These are phyloP conservation scores for Penicillium glabrum DNA, from an alignment of 2,329 filamentous ascomycete species.

Conservation along the genomic window DNA sequence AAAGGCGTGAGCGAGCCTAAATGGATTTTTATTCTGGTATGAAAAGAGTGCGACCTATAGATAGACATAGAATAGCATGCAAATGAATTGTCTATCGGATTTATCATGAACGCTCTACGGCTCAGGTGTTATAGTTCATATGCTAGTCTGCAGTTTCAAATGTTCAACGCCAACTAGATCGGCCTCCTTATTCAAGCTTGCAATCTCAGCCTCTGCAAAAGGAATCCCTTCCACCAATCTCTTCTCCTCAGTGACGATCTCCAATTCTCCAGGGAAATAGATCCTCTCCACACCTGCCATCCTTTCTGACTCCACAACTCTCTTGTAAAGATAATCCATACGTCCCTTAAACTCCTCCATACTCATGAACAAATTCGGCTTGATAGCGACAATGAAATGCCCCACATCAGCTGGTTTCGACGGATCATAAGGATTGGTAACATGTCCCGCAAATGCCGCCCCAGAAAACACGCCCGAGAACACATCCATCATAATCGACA, in stretches of 20 bases:
- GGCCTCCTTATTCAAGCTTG: conserved; percentile 21
- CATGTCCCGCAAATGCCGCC: conserved; percentile 74
- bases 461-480: conserved; percentile 77
- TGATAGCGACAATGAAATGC: conserved; percentile 70
- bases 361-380: conserved; percentile 72
- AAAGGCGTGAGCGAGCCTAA: neutral
- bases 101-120: too few relatives aligned
- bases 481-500: conserved; percentile 86
- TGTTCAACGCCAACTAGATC: conserved; percentile 17
- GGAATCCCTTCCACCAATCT: conserved; percentile 27
- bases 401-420: conserved; percentile 69
- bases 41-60: neutral
- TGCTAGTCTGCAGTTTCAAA: conserved; percentile 7
- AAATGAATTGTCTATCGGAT: neutral
- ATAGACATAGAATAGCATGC: neutral
- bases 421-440: conserved; percentile 74
- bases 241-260: conserved; percentile 49
- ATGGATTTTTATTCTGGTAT: neutral
- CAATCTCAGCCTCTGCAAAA: conserved; percentile 20
- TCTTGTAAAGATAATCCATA: conserved; percentile 59
- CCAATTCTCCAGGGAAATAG: conserved; percentile 60
- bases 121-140: too few relatives aligned
- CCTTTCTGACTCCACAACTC: conserved; percentile 54
- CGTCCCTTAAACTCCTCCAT: conserved; percentile 65
- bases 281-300: conserved; percentile 56